A percentile compares a stretch with the other conserved stretches of the same genome.
phyloP scores from a whole-genome alignment of 2,329 filamentous ascomycete genomes.

The Chrysoporthe cubensis region DNA sequence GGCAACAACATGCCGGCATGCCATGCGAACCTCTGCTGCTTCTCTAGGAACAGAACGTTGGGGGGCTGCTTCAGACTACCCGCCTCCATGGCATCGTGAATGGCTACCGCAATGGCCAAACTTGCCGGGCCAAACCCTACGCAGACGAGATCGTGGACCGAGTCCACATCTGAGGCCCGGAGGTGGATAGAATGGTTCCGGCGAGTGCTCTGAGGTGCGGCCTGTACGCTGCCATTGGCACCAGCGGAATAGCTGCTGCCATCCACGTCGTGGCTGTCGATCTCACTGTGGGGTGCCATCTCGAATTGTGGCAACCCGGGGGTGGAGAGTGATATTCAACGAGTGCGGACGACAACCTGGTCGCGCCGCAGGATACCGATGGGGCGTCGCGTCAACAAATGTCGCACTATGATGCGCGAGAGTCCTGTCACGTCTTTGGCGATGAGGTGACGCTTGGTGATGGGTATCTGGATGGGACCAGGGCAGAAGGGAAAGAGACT shows the following conservation, averaged over 20 bases:
- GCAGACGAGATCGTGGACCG: constrained; percentile 83
- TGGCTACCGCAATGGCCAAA: constrained; percentile 83
- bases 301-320: background rate
- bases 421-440: background rate
- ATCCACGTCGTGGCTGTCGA: constrained; percentile 25
- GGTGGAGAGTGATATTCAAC: background rate
- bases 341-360: constrained; percentile 2
- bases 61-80: constrained; percentile 55
- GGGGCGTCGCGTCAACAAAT: background rate
- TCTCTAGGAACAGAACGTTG: constrained; percentile 85
- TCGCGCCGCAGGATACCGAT: constrained; percentile 4
- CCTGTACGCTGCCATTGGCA: constrained; percentile 18
- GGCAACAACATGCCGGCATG: constrained; percentile 94
- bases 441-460: background rate
- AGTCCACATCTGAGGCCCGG: constrained; percentile 57
- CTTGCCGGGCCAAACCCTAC: constrained; percentile 93
- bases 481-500: background rate
- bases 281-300: constrained; percentile 29
- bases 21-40: constrained; percentile 84
- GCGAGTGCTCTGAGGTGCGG: constrained; percentile 21
- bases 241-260: constrained; percentile 24
- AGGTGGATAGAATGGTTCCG: constrained; percentile 37
- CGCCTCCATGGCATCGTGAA: constrained; percentile 75
- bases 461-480: constrained; percentile 5
- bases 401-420: background rate